phyloP scores from a whole-genome alignment of 1,284 basidiomycete genomes.

The Bondarzewia mesenterica region DNA sequence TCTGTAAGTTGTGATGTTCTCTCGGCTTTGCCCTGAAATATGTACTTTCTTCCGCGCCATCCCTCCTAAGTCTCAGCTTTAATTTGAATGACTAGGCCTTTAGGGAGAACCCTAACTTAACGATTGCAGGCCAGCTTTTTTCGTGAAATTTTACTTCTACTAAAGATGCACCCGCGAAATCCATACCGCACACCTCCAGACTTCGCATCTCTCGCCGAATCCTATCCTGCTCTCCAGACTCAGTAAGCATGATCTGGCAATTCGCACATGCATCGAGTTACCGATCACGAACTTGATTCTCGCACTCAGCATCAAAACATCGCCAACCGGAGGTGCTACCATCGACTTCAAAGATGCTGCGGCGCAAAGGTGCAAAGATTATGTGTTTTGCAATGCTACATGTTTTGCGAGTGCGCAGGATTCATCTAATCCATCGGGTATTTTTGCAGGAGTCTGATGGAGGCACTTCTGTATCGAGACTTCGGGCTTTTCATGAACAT shows the following conservation, averaged over 20 bases:
- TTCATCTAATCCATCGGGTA: too few relatives aligned
- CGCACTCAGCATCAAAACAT: constrained; percentile 25
- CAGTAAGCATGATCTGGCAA: constrained; percentile 37
- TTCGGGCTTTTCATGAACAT: constrained; percentile 59
- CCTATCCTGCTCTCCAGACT: constrained; percentile 50
- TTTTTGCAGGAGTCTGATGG: constrained; percentile 68
- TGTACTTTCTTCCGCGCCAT: too few relatives aligned
- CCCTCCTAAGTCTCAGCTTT: too few relatives aligned
- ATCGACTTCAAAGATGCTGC: constrained; percentile 70
- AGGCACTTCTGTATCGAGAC: constrained; percentile 69
- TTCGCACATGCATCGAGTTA: too few relatives aligned
- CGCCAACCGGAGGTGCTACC: constrained; percentile 26
- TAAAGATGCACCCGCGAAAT: constrained; percentile 59
- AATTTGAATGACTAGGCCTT: too few relatives aligned
- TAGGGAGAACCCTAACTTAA: too few relatives aligned
- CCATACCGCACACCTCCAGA: constrained; percentile 50
- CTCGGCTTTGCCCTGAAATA: too few relatives aligned
- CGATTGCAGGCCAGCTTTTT: not conserved
- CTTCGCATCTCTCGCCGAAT: constrained; percentile 53
- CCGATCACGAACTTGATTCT: not conserved
- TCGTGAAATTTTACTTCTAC: not conserved
- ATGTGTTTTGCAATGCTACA: not conserved
- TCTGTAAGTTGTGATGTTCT: too few relatives aligned
- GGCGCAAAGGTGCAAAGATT: constrained; percentile 51
- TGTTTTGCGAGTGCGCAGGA: too few relatives aligned